phyloP scores from a whole-genome alignment of 805 yeast genomes.

The Wickerhamiella parazyma region DNA sequence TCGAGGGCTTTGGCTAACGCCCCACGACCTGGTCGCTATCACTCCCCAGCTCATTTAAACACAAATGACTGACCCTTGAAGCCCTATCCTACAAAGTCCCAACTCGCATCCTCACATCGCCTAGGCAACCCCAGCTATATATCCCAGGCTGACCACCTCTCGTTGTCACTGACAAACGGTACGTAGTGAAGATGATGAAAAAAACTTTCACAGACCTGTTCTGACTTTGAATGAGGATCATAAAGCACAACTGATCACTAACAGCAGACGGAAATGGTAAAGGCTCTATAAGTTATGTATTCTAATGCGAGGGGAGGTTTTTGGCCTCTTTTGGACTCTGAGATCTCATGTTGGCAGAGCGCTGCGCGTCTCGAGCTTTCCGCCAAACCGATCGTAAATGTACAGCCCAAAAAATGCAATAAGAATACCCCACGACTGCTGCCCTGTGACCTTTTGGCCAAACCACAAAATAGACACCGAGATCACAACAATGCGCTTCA shows the following conservation, averaged over 20 bases:
- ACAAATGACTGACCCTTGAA: no score
- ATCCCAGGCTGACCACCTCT: not conserved
- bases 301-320: no score
- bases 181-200: conserved; percentile 8
- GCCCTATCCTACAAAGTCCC: no score
- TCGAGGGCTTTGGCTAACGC: no score
- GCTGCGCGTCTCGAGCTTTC: conserved; percentile 9
- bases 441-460: conserved; percentile 30
- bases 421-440: conserved; percentile 31
- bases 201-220: conserved; percentile 11
- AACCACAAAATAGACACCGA: conserved; percentile 59
- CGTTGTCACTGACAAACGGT: not conserved
- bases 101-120: no score
- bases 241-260: conserved; percentile 10
- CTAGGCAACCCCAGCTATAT: not conserved
- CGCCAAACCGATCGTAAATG: conserved; percentile 31
- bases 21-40: no score
- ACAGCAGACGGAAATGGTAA: not conserved
- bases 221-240: conserved; percentile 8
- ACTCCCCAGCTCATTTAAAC: no score
- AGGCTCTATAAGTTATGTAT: no score
- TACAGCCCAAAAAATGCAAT: conserved; percentile 31
- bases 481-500: conserved; percentile 78
- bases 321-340: no score
- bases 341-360: not conserved